Base-by-base conservation (phyloP, 139 green algal genomes). In the Chlamydomonas urium region DNA sequence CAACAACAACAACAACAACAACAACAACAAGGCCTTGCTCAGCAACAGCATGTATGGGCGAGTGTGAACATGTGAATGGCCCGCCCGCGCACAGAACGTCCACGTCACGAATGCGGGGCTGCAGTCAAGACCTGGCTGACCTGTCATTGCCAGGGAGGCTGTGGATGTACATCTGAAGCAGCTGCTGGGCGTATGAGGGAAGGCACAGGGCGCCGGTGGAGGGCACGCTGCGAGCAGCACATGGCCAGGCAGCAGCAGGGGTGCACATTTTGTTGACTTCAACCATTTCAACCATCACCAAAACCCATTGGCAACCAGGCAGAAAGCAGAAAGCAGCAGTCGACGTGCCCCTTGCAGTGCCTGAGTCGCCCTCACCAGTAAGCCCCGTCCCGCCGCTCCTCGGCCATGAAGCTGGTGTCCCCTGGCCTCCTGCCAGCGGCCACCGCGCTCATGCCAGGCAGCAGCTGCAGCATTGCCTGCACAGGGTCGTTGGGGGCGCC, bases 101-200 rank as follows among this genome's bases (percentile, higher is more conserved):
- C n/a, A n/a, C n/a, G n/a, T n/a, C n/a, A n/a, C n/a, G n/a, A n/a
- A n/a, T n/a, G n/a, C n/a, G n/a, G n/a, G n/a, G n/a, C n/a, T n/a
- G n/a, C n/a, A n/a, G n/a, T n/a, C n/a, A n/a, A n/a, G n/a, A n/a
- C n/a, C n/a, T n/a, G n/a, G n/a, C n/a, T 53, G 14, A 68, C 60
- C 60, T 47, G 33, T 68, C 60, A 47, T 38, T 68, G 32, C 60
- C 60, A 45, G 60, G 60, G 5, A 68, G 60, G 31, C 33, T 28
- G 8, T 17, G 31, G 33, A 14, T 45, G 60, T 48, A 68, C 60
- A 24, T 4, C 60, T 68, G 17, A 38, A 68, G 4, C 29, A 29
- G 19, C 32, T 6, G 10, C 33, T 68, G 60, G 60, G 33, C 31
- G 6, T 63, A 63, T 21, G 21, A 21, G 21, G 26, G 29, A 14